phyloP scores from a whole-genome alignment of 176 grass and related monocot species.

The Cenchrus americanus region DNA sequence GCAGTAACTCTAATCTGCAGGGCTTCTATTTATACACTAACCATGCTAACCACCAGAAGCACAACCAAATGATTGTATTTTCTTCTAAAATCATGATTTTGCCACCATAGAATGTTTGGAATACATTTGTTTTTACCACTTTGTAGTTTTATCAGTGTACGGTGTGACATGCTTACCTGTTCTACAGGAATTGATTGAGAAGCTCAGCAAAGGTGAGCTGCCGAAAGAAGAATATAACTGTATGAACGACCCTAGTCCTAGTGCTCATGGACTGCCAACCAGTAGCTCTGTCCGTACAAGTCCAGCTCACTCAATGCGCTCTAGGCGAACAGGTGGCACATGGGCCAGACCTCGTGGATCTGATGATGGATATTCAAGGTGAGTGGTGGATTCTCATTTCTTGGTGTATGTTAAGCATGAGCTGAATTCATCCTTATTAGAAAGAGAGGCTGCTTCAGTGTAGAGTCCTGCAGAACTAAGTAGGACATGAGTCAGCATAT shows the following conservation, averaged over 20 bases:
- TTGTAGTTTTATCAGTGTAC: constrained; percentile 18
- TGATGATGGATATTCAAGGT: constrained; percentile 99
- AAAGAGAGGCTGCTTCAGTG: constrained; percentile 11
- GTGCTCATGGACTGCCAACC: constrained; percentile 56
- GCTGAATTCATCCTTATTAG: not conserved
- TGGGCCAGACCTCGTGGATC: constrained; percentile 89
- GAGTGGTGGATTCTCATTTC: constrained; percentile 23
- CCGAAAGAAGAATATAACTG: constrained; percentile 90
- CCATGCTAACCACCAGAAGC: not conserved
- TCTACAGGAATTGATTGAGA: constrained; percentile 86
- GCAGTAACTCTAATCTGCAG: not conserved
- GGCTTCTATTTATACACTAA: not conserved
- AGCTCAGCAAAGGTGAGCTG: constrained; percentile 85
- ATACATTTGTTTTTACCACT: constrained; percentile 13
- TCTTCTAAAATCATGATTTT: not conserved
- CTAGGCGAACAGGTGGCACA: constrained; percentile 65
- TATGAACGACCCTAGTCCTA: constrained; percentile 89
- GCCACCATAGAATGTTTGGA: not conserved
- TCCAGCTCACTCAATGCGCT: constrained; percentile 77
- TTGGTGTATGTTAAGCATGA: not conserved
- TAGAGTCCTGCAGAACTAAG: constrained; percentile 1
- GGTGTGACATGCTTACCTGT: constrained; percentile 5
- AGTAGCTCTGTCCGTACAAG: constrained; percentile 58
- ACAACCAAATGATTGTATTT: not conserved
- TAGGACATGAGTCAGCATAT: not conserved